phyloP scores from a whole-genome alignment of 2,329 filamentous ascomycete genomes.

The Golovinomyces cichoracearum region DNA sequence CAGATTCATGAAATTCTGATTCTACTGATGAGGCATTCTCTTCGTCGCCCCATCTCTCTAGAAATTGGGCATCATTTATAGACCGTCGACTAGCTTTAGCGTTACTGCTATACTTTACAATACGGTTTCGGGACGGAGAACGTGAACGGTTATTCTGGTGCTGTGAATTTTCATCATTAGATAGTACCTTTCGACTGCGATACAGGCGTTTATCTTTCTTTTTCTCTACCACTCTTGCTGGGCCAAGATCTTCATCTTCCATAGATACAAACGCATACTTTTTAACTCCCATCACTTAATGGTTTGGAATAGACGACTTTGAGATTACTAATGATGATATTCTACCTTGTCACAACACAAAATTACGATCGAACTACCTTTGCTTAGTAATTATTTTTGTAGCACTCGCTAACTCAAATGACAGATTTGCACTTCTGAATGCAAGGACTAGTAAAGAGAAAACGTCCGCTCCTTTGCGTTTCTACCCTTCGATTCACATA shows the following conservation, averaged over 20 bases:
- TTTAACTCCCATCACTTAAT: slow-evolving; percentile 21
- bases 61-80: slow-evolving; percentile 33
- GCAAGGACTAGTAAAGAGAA: no score
- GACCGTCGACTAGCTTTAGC: slow-evolving; percentile 23
- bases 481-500: no score
- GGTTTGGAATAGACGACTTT: no score
- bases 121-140: slow-evolving; percentile 18
- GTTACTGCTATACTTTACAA: slow-evolving; percentile 19
- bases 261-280: slow-evolving; percentile 42
- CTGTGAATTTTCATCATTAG: neutral
- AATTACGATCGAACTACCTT: no score
- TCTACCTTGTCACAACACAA: no score
- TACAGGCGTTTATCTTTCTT: slow-evolving; percentile 18
- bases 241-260: slow-evolving; percentile 35
- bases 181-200: slow-evolving; percentile 11
- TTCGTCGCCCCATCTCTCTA: slow-evolving; percentile 64
- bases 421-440: no score
- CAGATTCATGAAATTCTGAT: slow-evolving; percentile 39
- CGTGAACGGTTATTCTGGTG: slow-evolving; percentile 15
- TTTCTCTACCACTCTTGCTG: slow-evolving; percentile 25
- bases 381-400: slow-evolving; percentile 6
- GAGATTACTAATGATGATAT: no score
- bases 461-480: no score
- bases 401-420: slow-evolving; percentile 4
- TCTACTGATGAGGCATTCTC: slow-evolving; percentile 28